Percentiles rank a stretch among this genome's conserved stretches.
phyloP scores from a whole-genome alignment of 2,329 filamentous ascomycete genomes.

The Metarhizium robertsii region DNA sequence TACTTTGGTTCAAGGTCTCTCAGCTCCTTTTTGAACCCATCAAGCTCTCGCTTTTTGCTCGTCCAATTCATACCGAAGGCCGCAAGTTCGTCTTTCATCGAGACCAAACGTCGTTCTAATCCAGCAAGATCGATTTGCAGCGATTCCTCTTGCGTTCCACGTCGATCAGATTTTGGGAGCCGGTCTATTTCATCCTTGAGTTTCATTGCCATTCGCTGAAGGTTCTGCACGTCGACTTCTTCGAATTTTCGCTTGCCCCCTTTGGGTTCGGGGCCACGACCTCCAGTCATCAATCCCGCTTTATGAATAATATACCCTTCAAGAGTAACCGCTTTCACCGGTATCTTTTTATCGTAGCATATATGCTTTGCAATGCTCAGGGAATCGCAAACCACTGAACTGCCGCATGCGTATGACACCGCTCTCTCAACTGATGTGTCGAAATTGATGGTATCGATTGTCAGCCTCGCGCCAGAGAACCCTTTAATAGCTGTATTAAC shows the following conservation, averaged over 20 bases:
- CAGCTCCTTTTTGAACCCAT: slow-evolving; percentile 64
- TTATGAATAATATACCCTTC: slow-evolving; percentile 98
- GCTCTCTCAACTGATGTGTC: slow-evolving; percentile 81
- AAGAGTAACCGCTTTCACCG: slow-evolving; percentile 88
- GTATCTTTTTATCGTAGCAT: slow-evolving; percentile 73
- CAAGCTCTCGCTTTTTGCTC: slow-evolving; percentile 75
- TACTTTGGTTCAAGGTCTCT: slow-evolving; percentile 71
- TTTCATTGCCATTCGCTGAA: slow-evolving; percentile 68
- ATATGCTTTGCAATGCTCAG: slow-evolving; percentile 80
- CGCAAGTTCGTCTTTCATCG: slow-evolving; percentile 65
- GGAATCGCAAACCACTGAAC: slow-evolving; percentile 87
- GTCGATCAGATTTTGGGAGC: slow-evolving; percentile 69
- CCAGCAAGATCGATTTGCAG: slow-evolving; percentile 72
- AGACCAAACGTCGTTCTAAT: slow-evolving; percentile 66
- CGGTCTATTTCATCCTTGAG: slow-evolving; percentile 68
- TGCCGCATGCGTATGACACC: slow-evolving; percentile 90
- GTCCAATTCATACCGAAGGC: slow-evolving; percentile 73
- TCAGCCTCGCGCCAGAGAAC: slow-evolving; percentile 74
- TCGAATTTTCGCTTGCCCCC: slow-evolving; percentile 76
- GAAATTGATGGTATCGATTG: slow-evolving; percentile 94
- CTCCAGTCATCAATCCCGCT: slow-evolving; percentile 92
- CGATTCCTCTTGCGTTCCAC: slow-evolving; percentile 67
- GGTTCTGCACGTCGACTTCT: slow-evolving; percentile 77
- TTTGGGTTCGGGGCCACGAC: slow-evolving; percentile 67
- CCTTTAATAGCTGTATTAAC: slow-evolving; percentile 87